Evolutionary conservation across 139 green algal genomes (phyloP).

Genomic region (Spirogloea muscicola): DNA sequence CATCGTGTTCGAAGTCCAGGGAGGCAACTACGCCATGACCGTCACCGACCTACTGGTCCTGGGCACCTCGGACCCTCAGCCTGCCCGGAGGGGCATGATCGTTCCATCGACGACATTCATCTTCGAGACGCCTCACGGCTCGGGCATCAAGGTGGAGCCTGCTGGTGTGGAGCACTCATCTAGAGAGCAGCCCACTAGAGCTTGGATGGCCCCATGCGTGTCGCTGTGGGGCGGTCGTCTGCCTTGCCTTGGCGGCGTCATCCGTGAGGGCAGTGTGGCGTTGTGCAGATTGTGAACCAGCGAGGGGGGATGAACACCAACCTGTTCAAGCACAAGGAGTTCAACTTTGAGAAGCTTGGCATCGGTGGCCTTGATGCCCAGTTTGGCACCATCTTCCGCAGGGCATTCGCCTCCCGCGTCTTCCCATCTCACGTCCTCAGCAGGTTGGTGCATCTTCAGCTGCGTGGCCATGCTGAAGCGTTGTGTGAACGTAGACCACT

Average conservation of each 20-base stretch:
- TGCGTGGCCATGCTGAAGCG: too few species aligned
- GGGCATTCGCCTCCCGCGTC: constrained; percentile 91
- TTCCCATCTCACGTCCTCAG: constrained; percentile 71
- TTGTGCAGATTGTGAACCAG: constrained; percentile 54
- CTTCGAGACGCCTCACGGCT: constrained; percentile 38
- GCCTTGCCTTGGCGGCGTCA: constrained; percentile 51
- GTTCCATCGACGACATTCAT: constrained; percentile 42
- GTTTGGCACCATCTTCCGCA: constrained; percentile 96
- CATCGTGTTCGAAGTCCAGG: constrained; percentile 83
- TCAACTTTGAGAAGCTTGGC: constrained; percentile 94
- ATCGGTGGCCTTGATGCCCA: constrained; percentile 89
- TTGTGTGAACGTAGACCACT: too few species aligned
- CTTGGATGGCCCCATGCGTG: too few species aligned
- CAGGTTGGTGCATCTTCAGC: background rate
- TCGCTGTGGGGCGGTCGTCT: too few species aligned
- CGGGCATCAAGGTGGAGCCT: constrained; percentile 64
- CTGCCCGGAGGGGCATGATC: constrained; percentile 37
- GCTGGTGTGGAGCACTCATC: background rate
- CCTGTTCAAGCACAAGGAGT: constrained; percentile 91
- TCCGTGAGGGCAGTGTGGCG: background rate
- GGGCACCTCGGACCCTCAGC: constrained; percentile 30
- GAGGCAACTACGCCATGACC: constrained; percentile 71
- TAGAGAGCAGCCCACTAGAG: too few species aligned
- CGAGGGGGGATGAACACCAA: constrained; percentile 34
- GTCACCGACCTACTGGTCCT: constrained; percentile 56